Base-by-base conservation (phyloP, 176 grass and related monocot genomes). In the Carex myosuroides region DNA sequence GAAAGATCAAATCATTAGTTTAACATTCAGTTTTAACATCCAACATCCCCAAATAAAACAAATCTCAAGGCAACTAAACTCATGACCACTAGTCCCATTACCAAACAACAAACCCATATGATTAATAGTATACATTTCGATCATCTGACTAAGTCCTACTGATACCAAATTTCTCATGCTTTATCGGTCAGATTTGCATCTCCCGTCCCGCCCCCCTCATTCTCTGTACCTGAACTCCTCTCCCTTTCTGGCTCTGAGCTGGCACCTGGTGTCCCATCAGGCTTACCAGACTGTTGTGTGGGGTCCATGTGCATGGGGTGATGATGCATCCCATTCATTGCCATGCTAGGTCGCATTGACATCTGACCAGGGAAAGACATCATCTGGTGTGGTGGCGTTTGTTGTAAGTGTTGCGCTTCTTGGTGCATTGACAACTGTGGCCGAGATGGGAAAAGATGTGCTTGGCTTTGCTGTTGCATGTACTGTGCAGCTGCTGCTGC, bases 401-500 rank as follows among this genome's bases (percentile, higher is more conserved):
- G 81, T 83, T 83, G 81, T 18, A 83, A 50, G 58, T 70, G 81
- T 68, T 52, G 68, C 1, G 62, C 22, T 48, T 64, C 58, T 60
- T 83, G 79, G 59, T 81, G 79, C 79, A 81, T 66, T 12, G 60
- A 48, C 29, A 83, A 5, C 32, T 63, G 81, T 52, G 44, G 42
- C 41, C 81, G 60, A 52, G 60, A 62, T 2, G 41, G 41, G 60
- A 94, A 94, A 39, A 87, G 3, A 63, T 90, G 91, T 67, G 77
- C 91, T 35, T 92, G 88, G 10, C 80, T 86, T 87, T 94, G 92
- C 58, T 93, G 91, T 83, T 94, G 90, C 79, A 91, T 89, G 46
- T 91, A 81, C 59, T 93, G 91, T 64, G 91, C 72, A 70, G 86
- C 60, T 97, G 94, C 81, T 93, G 94, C 81, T 91, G 91, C 89